Evolutionary conservation across 495 filamentous ascomycete species (phyloP).

Genomic region (Aspergillus campestris): DNA sequence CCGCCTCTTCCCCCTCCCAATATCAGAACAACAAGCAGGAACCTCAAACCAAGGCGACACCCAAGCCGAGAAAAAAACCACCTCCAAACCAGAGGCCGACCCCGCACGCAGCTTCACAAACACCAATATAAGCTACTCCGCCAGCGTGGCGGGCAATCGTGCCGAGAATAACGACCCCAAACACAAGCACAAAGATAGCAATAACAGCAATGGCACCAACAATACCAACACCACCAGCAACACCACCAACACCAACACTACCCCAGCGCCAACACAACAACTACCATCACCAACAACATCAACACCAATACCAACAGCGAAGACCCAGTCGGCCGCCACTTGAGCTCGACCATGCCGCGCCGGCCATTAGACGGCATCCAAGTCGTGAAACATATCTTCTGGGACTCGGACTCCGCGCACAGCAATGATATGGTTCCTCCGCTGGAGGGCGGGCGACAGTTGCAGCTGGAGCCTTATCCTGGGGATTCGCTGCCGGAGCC

Average conservation of each 20-base stretch:
- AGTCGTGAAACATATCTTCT: too few species aligned
- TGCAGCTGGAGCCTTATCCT: too few species aligned
- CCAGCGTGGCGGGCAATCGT: conserved; percentile 16
- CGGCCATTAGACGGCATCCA: too few species aligned
- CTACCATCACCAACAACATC: conserved; percentile 69
- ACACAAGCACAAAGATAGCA: background rate
- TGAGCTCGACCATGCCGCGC: too few species aligned
- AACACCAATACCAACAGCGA: conserved; percentile 50
- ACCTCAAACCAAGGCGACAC: conserved; percentile 12
- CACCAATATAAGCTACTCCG: conserved; percentile 19
- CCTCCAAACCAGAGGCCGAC: conserved; percentile 1
- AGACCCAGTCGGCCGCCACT: too few species aligned
- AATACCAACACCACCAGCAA: conserved; percentile 14
- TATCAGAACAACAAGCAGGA: background rate
- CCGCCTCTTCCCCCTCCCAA: conserved; percentile 50
- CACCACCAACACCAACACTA: conserved; percentile 39
- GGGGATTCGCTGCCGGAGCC: too few species aligned
- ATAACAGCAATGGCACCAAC: conserved; percentile 16
- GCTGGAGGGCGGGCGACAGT: too few species aligned
- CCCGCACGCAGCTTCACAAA: conserved; percentile 1
- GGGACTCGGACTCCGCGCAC: too few species aligned
- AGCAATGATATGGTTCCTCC: too few species aligned
- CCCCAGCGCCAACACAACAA: too few species aligned
- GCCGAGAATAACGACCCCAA: conserved; percentile 4
- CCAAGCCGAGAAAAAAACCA: conserved; percentile 10